Evolutionary conservation across 306 rosid genomes (phyloP).

Genomic region (Quercus parvula): DNA sequence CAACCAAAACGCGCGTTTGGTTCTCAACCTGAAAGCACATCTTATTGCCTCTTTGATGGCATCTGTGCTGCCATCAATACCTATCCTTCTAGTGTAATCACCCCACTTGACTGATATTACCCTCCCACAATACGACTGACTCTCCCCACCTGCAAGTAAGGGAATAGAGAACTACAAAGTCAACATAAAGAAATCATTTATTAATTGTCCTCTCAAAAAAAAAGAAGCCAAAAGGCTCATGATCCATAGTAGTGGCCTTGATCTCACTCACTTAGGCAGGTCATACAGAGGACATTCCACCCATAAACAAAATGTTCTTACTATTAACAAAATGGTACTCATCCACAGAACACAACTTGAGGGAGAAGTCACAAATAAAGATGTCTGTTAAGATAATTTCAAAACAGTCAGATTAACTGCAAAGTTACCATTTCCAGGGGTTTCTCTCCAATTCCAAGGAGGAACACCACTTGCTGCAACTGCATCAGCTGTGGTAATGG

Average conservation of each 20-base stretch:
- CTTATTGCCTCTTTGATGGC: constrained; percentile 93
- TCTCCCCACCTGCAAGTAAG: constrained; percentile 61
- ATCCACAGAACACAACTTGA: not conserved
- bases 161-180: constrained; percentile 7
- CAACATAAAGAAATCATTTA: not conserved
- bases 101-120: constrained; percentile 95
- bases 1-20: constrained; percentile 91
- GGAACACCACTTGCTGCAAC: constrained; percentile 84
- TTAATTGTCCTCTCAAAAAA: not conserved
- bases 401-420: not conserved
- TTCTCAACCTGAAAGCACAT: constrained; percentile 89
- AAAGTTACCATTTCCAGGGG: constrained; percentile 80
- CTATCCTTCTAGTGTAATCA: constrained; percentile 82
- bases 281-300: not conserved
- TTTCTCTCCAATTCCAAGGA: constrained; percentile 99
- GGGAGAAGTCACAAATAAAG: not conserved
- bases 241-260: not conserved
- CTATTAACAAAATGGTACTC: not conserved
- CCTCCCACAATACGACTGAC: constrained; percentile 80
- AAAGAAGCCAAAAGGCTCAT: not conserved
- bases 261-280: not conserved
- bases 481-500: constrained; percentile 85
- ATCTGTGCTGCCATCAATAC: constrained; percentile 82
- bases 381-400: not conserved
- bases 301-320: not conserved